These are phyloP conservation scores for Adiantum capillusveneris DNA, from an alignment of 75 land plant genomes.

Conservation along the genomic window DNA sequence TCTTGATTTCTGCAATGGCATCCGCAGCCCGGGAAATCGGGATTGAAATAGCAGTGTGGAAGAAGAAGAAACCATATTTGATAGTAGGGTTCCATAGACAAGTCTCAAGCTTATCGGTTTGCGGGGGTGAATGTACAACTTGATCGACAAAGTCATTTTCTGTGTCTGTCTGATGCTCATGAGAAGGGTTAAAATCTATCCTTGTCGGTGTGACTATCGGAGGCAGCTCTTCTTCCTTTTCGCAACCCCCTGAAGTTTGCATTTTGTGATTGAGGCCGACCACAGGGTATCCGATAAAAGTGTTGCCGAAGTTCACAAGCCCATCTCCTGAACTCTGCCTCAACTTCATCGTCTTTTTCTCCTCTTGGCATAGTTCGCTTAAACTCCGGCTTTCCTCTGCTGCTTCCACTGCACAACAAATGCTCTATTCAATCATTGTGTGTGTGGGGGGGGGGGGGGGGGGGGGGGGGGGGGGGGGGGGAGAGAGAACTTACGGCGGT, in stretches of 20 bases:
- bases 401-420: not conserved
- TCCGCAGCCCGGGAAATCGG: not conserved
- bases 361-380: not conserved
- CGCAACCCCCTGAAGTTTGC: slow-evolving; percentile 16
- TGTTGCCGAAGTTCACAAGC: slow-evolving; percentile 2
- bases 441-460: too few relatives aligned
- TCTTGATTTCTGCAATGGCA: slow-evolving; percentile 12
- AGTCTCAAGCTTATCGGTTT: not conserved
- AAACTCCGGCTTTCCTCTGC: not conserved
- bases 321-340: slow-evolving; percentile 5
- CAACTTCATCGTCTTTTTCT: not conserved
- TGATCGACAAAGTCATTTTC: not conserved
- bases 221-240: slow-evolving; percentile 1
- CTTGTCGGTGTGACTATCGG: not conserved
- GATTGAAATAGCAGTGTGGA: slow-evolving; percentile 1
- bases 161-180: not conserved
- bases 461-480: too few relatives aligned
- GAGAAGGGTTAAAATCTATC: not conserved
- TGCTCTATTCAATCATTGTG: too few relatives aligned
- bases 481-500: too few relatives aligned
- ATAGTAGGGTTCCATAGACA: slow-evolving; percentile 15
- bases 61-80: not conserved
- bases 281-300: slow-evolving; percentile 10
- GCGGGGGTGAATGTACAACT: not conserved
- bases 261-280: slow-evolving; percentile 17